A percentile compares a stretch with the other conserved stretches of the same genome.
These are phyloP conservation scores for Pythium aristosporum DNA, from an alignment of 352 stramenopile species.

Conservation along the genomic window DNA sequence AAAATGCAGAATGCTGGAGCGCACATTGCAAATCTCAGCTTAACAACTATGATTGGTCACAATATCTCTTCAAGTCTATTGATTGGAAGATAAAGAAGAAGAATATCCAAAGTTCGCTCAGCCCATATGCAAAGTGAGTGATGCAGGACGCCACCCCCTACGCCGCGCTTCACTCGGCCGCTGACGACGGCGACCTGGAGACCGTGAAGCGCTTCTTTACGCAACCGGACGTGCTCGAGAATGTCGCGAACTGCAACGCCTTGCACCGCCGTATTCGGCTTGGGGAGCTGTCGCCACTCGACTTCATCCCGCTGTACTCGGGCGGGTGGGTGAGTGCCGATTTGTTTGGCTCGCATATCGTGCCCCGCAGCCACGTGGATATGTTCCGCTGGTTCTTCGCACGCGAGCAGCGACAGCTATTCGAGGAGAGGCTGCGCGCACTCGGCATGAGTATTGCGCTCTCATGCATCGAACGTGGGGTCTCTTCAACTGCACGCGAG, in stretches of 20 bases:
- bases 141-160: too few relatives aligned
- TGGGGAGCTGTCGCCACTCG: background rate
- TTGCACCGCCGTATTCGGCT: background rate
- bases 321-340: too few relatives aligned
- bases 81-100: too few relatives aligned
- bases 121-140: too few relatives aligned
- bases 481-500: background rate
- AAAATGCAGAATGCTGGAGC: too few relatives aligned
- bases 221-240: background rate
- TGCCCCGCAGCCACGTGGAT: background rate
- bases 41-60: too few relatives aligned
- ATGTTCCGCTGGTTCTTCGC: slow-evolving; percentile 10
- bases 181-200: background rate
- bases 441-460: background rate
- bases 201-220: background rate
- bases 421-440: background rate
- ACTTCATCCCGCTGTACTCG: background rate
- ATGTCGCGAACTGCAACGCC: background rate
- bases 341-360: background rate
- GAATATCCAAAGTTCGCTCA: too few relatives aligned
- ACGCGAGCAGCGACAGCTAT: background rate
- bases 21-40: too few relatives aligned
- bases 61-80: too few relatives aligned
- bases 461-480: background rate
- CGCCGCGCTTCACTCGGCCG: background rate